phyloP scores from a whole-genome alignment of 176 grass and related monocot species.

The Triticum urartu region DNA sequence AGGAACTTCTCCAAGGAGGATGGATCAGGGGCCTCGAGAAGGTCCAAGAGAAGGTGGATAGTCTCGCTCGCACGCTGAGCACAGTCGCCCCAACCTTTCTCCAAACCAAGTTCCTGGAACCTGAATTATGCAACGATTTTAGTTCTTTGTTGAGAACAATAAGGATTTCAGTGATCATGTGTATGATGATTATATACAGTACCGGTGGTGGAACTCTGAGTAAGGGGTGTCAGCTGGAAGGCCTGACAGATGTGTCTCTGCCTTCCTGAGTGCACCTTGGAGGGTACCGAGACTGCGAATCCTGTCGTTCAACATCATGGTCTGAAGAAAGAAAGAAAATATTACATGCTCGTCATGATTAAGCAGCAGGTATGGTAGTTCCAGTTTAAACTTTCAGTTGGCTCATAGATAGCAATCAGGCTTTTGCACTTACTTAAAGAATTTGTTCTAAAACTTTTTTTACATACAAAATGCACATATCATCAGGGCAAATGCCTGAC shows the following conservation, averaged over 20 bases:
- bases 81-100: conserved; percentile 78
- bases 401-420: neutral
- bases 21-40: conserved; percentile 72
- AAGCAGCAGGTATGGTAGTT: neutral
- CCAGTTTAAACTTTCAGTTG: neutral
- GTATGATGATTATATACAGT: neutral
- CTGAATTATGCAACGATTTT: conserved; percentile 22
- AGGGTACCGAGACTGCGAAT: conserved; percentile 59
- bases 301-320: conserved; percentile 81
- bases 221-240: conserved; percentile 57
- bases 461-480: neutral
- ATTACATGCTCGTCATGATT: neutral
- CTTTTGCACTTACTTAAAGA: neutral
- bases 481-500: neutral
- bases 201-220: conserved; percentile 69
- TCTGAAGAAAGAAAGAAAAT: conserved; percentile 40
- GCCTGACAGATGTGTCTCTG: conserved; percentile 57
- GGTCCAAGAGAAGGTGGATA: conserved; percentile 76
- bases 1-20: conserved; percentile 68
- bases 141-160: neutral
- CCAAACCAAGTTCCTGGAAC: conserved; percentile 80
- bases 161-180: neutral
- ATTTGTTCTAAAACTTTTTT: neutral
- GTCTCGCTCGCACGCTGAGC: conserved; percentile 46
- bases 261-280: conserved; percentile 61